Evolutionary conservation across 352 stramenopile genomes (phyloP), one percentile per base, ranked within the genome.

Genomic region (Globisporangium irregulare): DNA sequence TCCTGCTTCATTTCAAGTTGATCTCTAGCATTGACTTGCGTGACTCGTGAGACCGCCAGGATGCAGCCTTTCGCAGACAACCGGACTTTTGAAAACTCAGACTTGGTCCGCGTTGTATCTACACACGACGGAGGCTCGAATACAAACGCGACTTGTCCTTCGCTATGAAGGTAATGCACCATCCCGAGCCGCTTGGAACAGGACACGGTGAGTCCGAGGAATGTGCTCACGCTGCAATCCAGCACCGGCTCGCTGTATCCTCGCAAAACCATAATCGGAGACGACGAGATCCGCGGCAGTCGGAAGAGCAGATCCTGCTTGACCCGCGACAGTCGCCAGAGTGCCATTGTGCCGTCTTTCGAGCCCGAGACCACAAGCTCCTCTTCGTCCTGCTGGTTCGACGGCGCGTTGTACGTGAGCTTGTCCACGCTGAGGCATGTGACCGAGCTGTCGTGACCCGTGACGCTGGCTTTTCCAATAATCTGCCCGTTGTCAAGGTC

Each of bases 401-500:
- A 66, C 1, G 36, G 69, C n/a, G 66, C 53, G 53, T 73, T 81
- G 75, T 79, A 83, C 59, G 73, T 83, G 60, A 87, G 82, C 25
- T 78, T 76, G 71, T 93, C 86, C 20, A 94, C 57, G 34, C 76
- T 89, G 14, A 96, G 34, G 64, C 87, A 94, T 34, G 89, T 93
- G 27, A 96, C 78, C 1, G 79, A 73, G 27, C 74, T 80, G 22
- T 82, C 75, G 54, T 96, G 89, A 0, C 89, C 89, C 3, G 86
- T 84, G 10, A 94, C 86, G 62, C 86, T 96, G 0, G 87, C 89
- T 67, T 93, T 93, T 10, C 82, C 89, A 25, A 95, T 66, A 20
- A 96, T 76, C 53, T 94, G 89, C 0, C 86, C 87, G 55, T 89
- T 96, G 67, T 94, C 89, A 5, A 93, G 68, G 60, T 96, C 89